Evolutionary conservation across 345 rosid species (phyloP), one percentile per base, ranked within the genome.

Genomic region (Clausena lansium): DNA sequence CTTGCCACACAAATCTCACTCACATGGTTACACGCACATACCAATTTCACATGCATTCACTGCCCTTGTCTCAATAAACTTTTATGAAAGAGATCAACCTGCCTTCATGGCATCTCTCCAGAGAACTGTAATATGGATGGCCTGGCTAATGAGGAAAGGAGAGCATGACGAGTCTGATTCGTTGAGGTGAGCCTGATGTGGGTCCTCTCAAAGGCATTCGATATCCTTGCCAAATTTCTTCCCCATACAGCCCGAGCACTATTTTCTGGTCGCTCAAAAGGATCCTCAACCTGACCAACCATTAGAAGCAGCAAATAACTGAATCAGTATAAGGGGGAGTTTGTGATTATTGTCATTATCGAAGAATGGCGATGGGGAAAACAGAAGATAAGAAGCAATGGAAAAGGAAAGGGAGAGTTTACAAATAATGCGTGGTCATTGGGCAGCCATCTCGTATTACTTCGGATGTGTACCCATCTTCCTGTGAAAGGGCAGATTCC

Each of bases 401-500:
- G 25, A 52, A 41, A 64, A 25, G 74, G 70, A 64, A 63, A 41
- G 41, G 65, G 60, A 82, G 82, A 77, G 77, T 3, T 80, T 87
- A 95, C 98, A 55, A 89, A 92, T 82, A 95, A 32, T 19, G 98
- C 83, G 58, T 84, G 89, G 50, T 92, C 91, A 85, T 85, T 86
- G 65, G 98, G 96, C 81, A 90, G 70, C 99, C 98, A 92, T 84
- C 90, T 90, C 76, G 77, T 92, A 82, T 88, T 93, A 84, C 73
- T 88, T 72, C 67, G 65, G 69, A 89, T 86, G 66, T 80, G 83
- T 64, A 90, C 94, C 98, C 98, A 93, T 62, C 72, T 74, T 77
- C 94, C 97, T 0, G 90, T 91, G 67, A 88, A 93, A 4, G 96
- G 81, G 77, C 98, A 95, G 80, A 95, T 90, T 79, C 97, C 97